These are phyloP conservation scores for Bipolaris victoriae DNA, from an alignment of 2,329 filamentous ascomycete species.

Conservation along the genomic window DNA sequence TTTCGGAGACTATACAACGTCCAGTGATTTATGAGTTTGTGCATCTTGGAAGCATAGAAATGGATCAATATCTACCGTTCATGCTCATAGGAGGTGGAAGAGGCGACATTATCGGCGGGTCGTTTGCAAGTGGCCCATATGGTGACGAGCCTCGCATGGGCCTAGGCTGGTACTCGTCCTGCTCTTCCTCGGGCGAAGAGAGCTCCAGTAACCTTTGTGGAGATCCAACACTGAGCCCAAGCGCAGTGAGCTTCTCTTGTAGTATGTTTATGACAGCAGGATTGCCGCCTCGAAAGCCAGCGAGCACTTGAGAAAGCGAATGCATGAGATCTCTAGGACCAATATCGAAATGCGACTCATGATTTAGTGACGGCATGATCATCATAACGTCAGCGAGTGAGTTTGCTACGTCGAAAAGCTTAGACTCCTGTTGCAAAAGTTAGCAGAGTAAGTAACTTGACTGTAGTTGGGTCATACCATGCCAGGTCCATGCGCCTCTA, in stretches of 20 bases:
- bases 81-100: constrained; percentile 27
- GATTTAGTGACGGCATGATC: constrained; percentile 43
- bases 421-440: constrained; percentile 36
- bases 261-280: constrained; percentile 43
- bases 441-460: neutral
- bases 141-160: constrained; percentile 28
- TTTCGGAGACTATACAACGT: neutral
- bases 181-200: constrained; percentile 42
- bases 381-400: constrained; percentile 48
- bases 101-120: constrained; percentile 18
- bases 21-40: neutral
- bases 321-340: constrained; percentile 45
- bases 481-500: constrained; percentile 46
- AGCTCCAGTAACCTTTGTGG: constrained; percentile 41
- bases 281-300: constrained; percentile 43
- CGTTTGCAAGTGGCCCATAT: constrained; percentile 14
- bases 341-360: constrained; percentile 38
- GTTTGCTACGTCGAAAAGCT: constrained; percentile 46
- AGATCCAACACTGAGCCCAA: constrained; percentile 37
- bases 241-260: constrained; percentile 38
- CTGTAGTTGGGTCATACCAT: constrained; percentile 33
- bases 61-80: constrained; percentile 12
- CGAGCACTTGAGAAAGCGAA: constrained; percentile 38
- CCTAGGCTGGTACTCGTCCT: constrained; percentile 33
- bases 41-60: neutral